These are phyloP conservation scores for Suillus bovinus DNA, from an alignment of 768 basidiomycete genomes.

Conservation along the genomic window DNA sequence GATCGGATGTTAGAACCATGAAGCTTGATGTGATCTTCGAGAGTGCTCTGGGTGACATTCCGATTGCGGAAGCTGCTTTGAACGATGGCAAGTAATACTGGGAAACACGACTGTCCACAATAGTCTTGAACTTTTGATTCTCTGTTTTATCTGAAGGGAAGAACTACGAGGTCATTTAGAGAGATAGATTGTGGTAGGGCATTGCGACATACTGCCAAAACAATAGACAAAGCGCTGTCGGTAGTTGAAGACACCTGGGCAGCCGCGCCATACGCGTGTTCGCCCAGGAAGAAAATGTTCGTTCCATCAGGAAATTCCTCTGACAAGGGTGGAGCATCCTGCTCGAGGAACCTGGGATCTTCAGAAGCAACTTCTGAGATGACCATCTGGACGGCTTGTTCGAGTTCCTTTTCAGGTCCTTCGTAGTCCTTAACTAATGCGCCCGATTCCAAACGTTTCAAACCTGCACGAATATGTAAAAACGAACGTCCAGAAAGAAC, in stretches of 20 bases:
- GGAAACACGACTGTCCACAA: slow-evolving; percentile 52
- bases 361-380: slow-evolving; percentile 81
- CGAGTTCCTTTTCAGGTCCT: slow-evolving; percentile 73
- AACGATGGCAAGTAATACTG: slow-evolving; percentile 78
- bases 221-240: slow-evolving; percentile 70
- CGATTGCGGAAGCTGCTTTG: slow-evolving; percentile 70
- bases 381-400: slow-evolving; percentile 86
- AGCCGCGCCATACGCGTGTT: slow-evolving; percentile 93
- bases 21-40: slow-evolving; percentile 93
- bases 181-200: neutral
- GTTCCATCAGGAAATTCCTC: slow-evolving; percentile 90
- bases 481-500: neutral
- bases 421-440: slow-evolving; percentile 97
- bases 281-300: slow-evolving; percentile 95
- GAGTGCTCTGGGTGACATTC: slow-evolving; percentile 75
- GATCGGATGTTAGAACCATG: slow-evolving; percentile 78
- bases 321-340: slow-evolving; percentile 74
- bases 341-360: slow-evolving; percentile 86
- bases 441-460: slow-evolving; percentile 86
- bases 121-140: slow-evolving; percentile 71
- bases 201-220: slow-evolving; percentile 69
- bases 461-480: slow-evolving; percentile 47
- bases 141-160: slow-evolving; percentile 84
- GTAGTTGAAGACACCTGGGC: slow-evolving; percentile 82
- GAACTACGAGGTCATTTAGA: slow-evolving; percentile 51